A percentile compares a stretch with the other conserved stretches of the same genome.
Conservation (phyloP, 2,329 filamentous ascomycete species). For the Parascedosporium putredinis region DNA sequence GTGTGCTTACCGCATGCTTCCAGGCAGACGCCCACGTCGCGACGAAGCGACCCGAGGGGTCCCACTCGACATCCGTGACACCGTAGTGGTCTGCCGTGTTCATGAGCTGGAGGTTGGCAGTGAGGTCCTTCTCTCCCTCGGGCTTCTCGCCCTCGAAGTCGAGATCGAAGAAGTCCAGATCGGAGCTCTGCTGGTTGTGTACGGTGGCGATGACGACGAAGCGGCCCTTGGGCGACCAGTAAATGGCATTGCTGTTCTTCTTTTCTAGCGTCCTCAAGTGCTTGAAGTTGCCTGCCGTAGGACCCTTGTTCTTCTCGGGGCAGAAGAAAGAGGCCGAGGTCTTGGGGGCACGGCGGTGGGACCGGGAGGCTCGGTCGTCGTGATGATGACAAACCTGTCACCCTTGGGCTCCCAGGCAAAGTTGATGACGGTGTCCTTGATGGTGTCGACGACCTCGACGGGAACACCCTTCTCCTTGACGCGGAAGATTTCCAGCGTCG, state of each 20-base stretch:
- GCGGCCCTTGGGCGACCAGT: constrained; percentile 93
- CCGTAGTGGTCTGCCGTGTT: constrained; percentile 92
- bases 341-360: constrained; percentile 83
- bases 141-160: constrained; percentile 97
- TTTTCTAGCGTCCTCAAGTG: constrained; percentile 91
- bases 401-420: constrained; percentile 99
- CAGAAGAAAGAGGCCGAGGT: constrained; percentile 94
- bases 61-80: constrained; percentile 96
- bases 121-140: constrained; percentile 85
- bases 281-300: constrained; percentile 83
- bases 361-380: constrained; percentile 71
- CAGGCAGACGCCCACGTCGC: constrained; percentile 88
- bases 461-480: constrained; percentile 95
- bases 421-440: constrained; percentile 99
- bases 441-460: constrained; percentile 91
- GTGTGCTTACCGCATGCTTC: constrained; percentile 93
- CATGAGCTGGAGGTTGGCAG: constrained; percentile 91
- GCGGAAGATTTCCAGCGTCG: constrained; percentile 96
- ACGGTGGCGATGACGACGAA: constrained; percentile 94
- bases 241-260: constrained; percentile 99
- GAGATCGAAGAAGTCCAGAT: constrained; percentile 95
- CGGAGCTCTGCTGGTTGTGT: constrained; percentile 83
- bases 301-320: constrained; percentile 83
- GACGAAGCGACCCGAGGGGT: constrained; percentile 89
- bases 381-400: constrained; percentile 94